Evolutionary conservation across 352 stramenopile species (phyloP).

Genomic region (Pythium guiyangense): DNA sequence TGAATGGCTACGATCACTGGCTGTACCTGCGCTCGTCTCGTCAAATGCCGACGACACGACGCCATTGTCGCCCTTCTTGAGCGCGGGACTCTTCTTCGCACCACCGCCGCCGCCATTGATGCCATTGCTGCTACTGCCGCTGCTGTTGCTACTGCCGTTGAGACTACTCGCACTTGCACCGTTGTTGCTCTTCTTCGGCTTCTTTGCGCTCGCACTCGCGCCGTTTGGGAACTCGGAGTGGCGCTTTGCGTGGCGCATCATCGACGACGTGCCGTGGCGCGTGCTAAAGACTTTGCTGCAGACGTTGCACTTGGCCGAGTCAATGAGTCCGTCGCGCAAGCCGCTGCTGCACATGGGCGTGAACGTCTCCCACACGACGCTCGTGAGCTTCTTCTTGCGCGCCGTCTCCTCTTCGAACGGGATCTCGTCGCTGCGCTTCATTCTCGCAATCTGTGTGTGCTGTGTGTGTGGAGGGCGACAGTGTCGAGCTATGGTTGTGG

Average conservation of each 20-base stretch:
- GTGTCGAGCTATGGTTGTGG: constrained; percentile 1
- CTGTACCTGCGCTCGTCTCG: constrained; percentile 37
- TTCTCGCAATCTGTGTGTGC: constrained; percentile 19
- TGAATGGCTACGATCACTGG: too few species aligned
- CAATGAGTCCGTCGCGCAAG: constrained; percentile 57
- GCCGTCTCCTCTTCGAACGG: constrained; percentile 57
- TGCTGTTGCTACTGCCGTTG: neutral
- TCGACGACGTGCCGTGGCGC: constrained; percentile 73
- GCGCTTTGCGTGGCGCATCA: constrained; percentile 81
- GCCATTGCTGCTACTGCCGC: neutral
- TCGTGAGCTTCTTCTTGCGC: constrained; percentile 82
- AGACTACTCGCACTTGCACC: constrained; percentile 14
- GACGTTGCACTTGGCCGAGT: constrained; percentile 70
- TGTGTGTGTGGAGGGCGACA: constrained; percentile 30
- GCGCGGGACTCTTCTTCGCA: constrained; percentile 37
- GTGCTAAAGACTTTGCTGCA: constrained; percentile 79
- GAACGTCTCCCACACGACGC: constrained; percentile 80
- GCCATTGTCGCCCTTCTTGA: constrained; percentile 36
- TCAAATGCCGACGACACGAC: constrained; percentile 30
- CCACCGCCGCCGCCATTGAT: neutral
- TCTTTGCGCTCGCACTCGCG: constrained; percentile 29
- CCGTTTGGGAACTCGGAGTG: constrained; percentile 69
- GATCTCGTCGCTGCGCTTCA: constrained; percentile 52
- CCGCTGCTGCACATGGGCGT: constrained; percentile 63
- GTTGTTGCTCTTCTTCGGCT: constrained; percentile 34